A percentile compares a stretch with the other conserved stretches of the same genome.
These are phyloP conservation scores for Penicillium sp. DNA, from an alignment of 2,329 filamentous ascomycete genomes.

Conservation along the genomic window DNA sequence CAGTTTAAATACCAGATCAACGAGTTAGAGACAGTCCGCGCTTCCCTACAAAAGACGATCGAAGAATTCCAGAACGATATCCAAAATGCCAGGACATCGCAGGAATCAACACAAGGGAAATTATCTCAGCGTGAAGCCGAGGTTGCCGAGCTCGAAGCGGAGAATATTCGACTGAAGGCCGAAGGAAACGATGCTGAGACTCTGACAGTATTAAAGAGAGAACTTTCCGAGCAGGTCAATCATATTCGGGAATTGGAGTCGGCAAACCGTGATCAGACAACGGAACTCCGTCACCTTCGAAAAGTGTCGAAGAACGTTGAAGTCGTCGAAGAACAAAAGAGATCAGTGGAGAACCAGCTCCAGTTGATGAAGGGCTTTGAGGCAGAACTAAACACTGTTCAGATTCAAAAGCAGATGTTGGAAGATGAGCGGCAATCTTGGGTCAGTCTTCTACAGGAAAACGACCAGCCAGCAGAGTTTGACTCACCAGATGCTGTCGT, in stretches of 20 bases:
- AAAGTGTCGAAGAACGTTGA: constrained; percentile 84
- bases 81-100: constrained; percentile 55
- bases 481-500: constrained; percentile 86
- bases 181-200: constrained; percentile 85
- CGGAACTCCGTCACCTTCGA: constrained; percentile 77
- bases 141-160: constrained; percentile 74
- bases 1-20: constrained; percentile 59
- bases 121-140: constrained; percentile 67
- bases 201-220: constrained; percentile 77
- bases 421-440: constrained; percentile 86
- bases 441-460: constrained; percentile 77
- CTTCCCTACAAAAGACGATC: constrained; percentile 56
- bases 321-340: constrained; percentile 93
- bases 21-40: constrained; percentile 61
- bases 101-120: constrained; percentile 63
- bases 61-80: constrained; percentile 52
- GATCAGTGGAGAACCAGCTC: constrained; percentile 72
- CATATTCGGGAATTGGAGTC: constrained; percentile 83
- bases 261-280: constrained; percentile 72
- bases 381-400: constrained; percentile 72
- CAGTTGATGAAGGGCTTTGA: constrained; percentile 72
- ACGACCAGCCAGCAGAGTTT: constrained; percentile 67
- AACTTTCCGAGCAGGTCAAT: constrained; percentile 86
- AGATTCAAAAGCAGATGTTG: constrained; percentile 78
- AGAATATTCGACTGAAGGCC: constrained; percentile 79